These are phyloP conservation scores for Plasmopara viticola DNA, from an alignment of 352 stramenopile species.

Conservation along the genomic window DNA sequence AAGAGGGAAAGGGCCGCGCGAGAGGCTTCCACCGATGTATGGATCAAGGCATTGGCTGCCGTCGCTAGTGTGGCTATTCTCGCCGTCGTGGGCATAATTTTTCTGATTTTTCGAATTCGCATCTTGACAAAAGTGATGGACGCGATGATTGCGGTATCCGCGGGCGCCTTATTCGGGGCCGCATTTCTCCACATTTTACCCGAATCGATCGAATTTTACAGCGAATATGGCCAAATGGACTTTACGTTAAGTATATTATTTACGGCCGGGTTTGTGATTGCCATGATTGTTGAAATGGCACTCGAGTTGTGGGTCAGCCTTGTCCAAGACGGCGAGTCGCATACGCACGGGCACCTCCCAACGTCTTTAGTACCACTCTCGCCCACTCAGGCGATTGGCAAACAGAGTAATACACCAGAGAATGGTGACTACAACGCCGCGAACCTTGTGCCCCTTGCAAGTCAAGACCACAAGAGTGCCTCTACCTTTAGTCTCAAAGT, in stretches of 20 bases:
- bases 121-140: constrained; percentile 32
- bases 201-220: constrained; percentile 63
- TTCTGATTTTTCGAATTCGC: constrained; percentile 27
- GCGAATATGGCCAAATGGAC: constrained; percentile 44
- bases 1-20: constrained; percentile 8
- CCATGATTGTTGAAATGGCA: constrained; percentile 49
- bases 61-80: constrained; percentile 36
- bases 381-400: constrained; percentile 8
- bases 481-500: constrained; percentile 28
- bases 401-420: constrained; percentile 22
- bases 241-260: constrained; percentile 52
- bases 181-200: constrained; percentile 75
- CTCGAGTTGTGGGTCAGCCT: constrained; percentile 36
- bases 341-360: constrained; percentile 17
- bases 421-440: constrained; percentile 15
- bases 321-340: constrained; percentile 17
- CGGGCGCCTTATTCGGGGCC: constrained; percentile 64
- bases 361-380: constrained; percentile 25
- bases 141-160: constrained; percentile 48
- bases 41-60: constrained; percentile 33
- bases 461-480: constrained; percentile 11
- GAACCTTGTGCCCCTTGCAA: constrained; percentile 1
- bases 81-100: constrained; percentile 35
- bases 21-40: constrained; percentile 27
- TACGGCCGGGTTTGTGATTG: constrained; percentile 57